Conservation (phyloP, 176 grass and related monocot species). For the Oryza brachyantha region DNA sequence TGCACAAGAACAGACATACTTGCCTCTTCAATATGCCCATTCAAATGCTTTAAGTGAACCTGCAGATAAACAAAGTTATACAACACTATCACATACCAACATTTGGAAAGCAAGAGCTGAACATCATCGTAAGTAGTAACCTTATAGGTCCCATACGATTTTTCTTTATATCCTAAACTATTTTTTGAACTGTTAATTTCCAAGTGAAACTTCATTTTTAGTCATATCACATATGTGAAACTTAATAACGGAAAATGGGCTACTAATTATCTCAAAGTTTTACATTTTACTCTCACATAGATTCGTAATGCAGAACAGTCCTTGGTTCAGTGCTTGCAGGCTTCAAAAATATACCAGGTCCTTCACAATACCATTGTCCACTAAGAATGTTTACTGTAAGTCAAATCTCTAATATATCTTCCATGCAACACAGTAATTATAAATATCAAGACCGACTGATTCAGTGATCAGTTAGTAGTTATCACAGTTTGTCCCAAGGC, state of each 20-base stretch:
- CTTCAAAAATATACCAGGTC: conserved; percentile 86
- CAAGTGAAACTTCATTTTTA: conserved; percentile 3
- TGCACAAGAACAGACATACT: conserved; percentile 12
- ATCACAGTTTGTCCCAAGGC: conserved; percentile 87
- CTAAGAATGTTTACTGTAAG: conserved; percentile 37
- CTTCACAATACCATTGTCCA: conserved; percentile 90
- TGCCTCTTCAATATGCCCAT: conserved; percentile 94
- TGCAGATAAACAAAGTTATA: conserved; percentile 34
- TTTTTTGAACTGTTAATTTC: not conserved
- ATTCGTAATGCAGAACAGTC: conserved; percentile 91
- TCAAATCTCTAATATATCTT: conserved; percentile 27
- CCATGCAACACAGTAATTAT: not conserved
- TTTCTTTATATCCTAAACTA: conserved; percentile 7
- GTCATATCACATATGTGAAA: not conserved
- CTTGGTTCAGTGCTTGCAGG: conserved; percentile 78
- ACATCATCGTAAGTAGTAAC: not conserved
- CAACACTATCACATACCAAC: not conserved
- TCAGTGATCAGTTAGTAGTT: conserved; percentile 31
- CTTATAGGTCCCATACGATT: not conserved
- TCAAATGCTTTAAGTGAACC: conserved; percentile 97
- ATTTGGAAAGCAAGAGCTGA: not conserved
- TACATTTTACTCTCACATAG: conserved; percentile 98
- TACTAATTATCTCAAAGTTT: not conserved
- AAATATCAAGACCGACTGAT: not conserved
- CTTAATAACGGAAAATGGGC: not conserved